Evolutionary conservation across 345 rosid genomes (phyloP).

Genomic region (Acer yangbiense): DNA sequence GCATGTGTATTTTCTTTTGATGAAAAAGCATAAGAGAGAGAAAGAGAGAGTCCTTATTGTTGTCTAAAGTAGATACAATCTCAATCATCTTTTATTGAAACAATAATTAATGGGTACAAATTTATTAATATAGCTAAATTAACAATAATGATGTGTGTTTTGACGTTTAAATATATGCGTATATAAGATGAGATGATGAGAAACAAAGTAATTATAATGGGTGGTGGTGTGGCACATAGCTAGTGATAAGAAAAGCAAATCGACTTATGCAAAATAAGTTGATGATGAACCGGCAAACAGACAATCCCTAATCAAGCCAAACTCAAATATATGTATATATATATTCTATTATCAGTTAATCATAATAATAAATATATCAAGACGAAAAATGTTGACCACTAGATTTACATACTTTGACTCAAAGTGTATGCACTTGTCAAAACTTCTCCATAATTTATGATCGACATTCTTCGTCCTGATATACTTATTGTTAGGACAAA

Average conservation of each 20-base stretch:
- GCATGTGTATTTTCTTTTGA: not conserved
- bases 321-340: too few relatives aligned
- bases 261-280: slow-evolving; percentile 14
- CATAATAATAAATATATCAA: too few relatives aligned
- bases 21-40: not conserved
- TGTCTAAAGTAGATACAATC: slow-evolving; percentile 11
- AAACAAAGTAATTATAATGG: not conserved
- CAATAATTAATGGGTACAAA: not conserved
- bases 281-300: not conserved
- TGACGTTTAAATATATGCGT: not conserved
- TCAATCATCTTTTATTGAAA: slow-evolving; percentile 9
- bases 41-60: not conserved
- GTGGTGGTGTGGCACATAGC: not conserved
- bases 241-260: slow-evolving; percentile 17
- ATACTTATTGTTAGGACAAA: too few relatives aligned
- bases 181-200: not conserved
- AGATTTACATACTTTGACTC: too few relatives aligned
- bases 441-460: too few relatives aligned
- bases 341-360: too few relatives aligned
- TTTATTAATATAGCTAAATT: not conserved
- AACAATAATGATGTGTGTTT: not conserved
- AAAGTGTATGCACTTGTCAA: too few relatives aligned
- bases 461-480: too few relatives aligned
- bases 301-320: slow-evolving; percentile 9
- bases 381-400: too few relatives aligned